A percentile compares a stretch with the other conserved stretches of the same genome.
phyloP scores from a whole-genome alignment of 2,329 filamentous ascomycete species.

The Colletotrichum musae region DNA sequence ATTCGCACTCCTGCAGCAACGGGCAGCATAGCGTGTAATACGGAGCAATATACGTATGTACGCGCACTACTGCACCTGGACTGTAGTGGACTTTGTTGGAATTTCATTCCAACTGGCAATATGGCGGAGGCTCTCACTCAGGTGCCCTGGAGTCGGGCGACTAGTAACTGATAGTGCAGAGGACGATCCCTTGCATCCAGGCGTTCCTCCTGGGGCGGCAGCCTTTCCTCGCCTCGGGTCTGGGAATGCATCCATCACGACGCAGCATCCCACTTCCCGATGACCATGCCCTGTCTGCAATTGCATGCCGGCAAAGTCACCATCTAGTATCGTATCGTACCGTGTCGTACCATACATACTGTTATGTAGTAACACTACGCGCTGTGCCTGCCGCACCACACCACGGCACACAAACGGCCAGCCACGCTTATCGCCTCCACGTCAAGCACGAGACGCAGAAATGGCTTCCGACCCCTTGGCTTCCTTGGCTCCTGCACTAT shows the following conservation, averaged over 20 bases:
- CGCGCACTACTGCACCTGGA: background rate
- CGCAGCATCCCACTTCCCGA: constrained; percentile 35
- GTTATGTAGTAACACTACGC: too few species aligned
- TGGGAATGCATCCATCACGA: constrained; percentile 29
- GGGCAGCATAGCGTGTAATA: background rate
- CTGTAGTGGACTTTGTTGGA: too few species aligned
- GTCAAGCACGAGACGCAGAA: constrained; percentile 15
- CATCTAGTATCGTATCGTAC: too few species aligned
- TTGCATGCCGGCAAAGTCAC: background rate
- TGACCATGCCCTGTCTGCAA: constrained; percentile 1
- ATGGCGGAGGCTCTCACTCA: too few species aligned
- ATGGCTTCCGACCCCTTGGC: constrained; percentile 25
- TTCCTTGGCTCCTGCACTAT: constrained; percentile 12
- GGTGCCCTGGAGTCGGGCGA: too few species aligned
- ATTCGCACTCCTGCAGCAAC: constrained; percentile 18
- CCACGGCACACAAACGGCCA: constrained; percentile 21
- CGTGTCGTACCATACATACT: too few species aligned
- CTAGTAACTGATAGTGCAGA: too few species aligned
- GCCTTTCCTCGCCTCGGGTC: constrained; percentile 1
- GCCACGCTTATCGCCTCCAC: constrained; percentile 20
- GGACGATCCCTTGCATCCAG: constrained; percentile 6
- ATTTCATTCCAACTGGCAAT: too few species aligned
- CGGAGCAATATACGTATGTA: background rate
- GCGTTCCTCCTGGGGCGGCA: background rate
- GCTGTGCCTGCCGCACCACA: background rate